phyloP scores from a whole-genome alignment of 176 grass and related monocot species.

The Eleusine indica region DNA sequence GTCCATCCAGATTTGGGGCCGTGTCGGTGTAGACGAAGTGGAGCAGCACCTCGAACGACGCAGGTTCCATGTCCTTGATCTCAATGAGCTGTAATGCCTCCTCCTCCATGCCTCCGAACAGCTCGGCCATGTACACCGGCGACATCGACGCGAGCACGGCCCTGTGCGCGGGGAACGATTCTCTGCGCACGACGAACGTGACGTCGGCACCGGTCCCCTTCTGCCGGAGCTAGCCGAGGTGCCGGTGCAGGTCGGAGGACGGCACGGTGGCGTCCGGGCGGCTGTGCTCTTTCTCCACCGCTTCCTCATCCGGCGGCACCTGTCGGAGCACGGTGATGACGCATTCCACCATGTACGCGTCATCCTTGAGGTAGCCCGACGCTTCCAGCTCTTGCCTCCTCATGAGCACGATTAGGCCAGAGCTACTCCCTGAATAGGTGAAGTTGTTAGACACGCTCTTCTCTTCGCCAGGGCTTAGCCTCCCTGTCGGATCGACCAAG shows the following conservation, averaged over 20 bases:
- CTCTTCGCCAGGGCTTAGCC: neutral
- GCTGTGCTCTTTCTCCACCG: neutral
- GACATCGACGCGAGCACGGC: slow-evolving; percentile 29
- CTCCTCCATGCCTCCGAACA: slow-evolving; percentile 35
- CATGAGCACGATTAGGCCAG: neutral
- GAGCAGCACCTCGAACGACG: slow-evolving; percentile 37
- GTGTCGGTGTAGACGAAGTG: slow-evolving; percentile 49
- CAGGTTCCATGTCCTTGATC: slow-evolving; percentile 29
- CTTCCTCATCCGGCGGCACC: neutral
- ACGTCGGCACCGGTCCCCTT: slow-evolving; percentile 4
- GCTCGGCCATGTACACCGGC: slow-evolving; percentile 29
- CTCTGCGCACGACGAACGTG: neutral
- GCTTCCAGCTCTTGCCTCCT: neutral
- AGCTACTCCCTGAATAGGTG: neutral
- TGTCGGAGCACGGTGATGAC: neutral
- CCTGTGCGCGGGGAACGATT: neutral
- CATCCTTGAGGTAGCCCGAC: neutral
- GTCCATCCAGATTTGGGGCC: neutral
- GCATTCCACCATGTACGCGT: neutral
- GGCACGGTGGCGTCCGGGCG: neutral
- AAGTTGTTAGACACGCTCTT: neutral
- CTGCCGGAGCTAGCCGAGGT: slow-evolving; percentile 5
- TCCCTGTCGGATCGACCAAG: neutral
- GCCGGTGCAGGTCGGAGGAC: neutral
- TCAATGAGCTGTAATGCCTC: neutral